Evolutionary conservation across 176 grass and related monocot genomes (phyloP).

Genomic region (Avena eriantha): DNA sequence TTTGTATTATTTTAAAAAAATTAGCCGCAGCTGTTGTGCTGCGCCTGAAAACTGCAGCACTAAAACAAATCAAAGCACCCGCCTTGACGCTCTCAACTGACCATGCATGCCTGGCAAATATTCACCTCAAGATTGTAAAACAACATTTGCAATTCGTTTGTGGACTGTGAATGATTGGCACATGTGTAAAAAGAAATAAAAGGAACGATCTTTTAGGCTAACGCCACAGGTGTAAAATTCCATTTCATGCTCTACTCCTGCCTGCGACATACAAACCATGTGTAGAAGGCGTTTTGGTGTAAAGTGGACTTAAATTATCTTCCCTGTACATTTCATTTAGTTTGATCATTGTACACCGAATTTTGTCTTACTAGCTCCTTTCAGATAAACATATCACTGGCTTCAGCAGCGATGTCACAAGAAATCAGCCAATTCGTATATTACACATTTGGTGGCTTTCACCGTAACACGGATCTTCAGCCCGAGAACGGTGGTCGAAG

Average conservation of each 20-base stretch:
- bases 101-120: no score
- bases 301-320: neutral
- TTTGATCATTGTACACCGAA: neutral
- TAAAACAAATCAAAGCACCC: neutral
- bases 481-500: constrained; percentile 26
- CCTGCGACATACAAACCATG: neutral
- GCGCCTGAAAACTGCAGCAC: neutral
- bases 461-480: neutral
- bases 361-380: neutral
- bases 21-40: neutral
- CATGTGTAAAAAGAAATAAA: neutral
- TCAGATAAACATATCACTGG: neutral
- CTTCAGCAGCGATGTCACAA: neutral
- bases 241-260: neutral
- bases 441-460: neutral
- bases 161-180: neutral
- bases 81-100: neutral
- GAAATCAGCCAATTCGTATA: neutral
- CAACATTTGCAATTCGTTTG: neutral
- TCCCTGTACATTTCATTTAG: neutral
- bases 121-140: neutral
- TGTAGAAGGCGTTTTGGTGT: neutral
- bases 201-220: neutral
- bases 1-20: no score
- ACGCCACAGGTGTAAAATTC: neutral